Evolutionary conservation across 2,329 filamentous ascomycete genomes (phyloP).

Genomic region (Biscogniauxia marginata): DNA sequence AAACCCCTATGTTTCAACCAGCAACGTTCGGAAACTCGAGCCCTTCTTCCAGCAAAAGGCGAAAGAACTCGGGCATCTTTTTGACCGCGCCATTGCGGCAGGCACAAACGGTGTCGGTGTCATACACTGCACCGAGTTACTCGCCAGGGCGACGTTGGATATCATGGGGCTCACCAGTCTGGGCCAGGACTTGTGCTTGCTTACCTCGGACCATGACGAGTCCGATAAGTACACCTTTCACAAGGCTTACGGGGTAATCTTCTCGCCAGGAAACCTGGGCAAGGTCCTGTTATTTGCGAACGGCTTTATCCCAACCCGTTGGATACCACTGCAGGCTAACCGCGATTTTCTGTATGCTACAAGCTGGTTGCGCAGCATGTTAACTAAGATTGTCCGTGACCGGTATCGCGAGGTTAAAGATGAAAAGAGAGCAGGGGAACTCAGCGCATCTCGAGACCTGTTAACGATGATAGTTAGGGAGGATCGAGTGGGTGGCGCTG

Average conservation of each 20-base stretch:
- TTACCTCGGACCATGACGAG: not conserved
- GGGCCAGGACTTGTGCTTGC: constrained; percentile 9
- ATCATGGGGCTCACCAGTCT: constrained; percentile 13
- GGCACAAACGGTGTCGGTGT: constrained; percentile 1
- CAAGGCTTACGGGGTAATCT: constrained; percentile 12
- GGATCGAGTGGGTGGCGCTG: constrained; percentile 3
- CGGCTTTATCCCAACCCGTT: constrained; percentile 13
- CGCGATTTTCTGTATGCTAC: constrained; percentile 11
- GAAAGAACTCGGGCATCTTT: not conserved
- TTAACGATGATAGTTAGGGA: constrained; percentile 10
- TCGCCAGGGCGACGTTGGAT: constrained; percentile 13
- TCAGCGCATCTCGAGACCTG: constrained; percentile 5
- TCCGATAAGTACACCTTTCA: constrained; percentile 7
- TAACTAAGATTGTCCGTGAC: constrained; percentile 4
- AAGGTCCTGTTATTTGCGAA: constrained; percentile 11
- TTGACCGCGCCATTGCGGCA: constrained; percentile 7
- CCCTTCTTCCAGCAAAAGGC: constrained; percentile 35
- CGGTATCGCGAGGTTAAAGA: not conserved
- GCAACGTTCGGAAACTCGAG: constrained; percentile 34
- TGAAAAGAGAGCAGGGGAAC: constrained; percentile 1
- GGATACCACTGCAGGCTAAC: constrained; percentile 15
- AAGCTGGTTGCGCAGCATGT: constrained; percentile 8
- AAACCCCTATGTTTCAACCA: constrained; percentile 30
- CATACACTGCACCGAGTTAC: constrained; percentile 8
- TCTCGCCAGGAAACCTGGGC: constrained; percentile 2